Conservation (phyloP, 169 alveolate genomes). For the Plasmodium billcollinsi region DNA sequence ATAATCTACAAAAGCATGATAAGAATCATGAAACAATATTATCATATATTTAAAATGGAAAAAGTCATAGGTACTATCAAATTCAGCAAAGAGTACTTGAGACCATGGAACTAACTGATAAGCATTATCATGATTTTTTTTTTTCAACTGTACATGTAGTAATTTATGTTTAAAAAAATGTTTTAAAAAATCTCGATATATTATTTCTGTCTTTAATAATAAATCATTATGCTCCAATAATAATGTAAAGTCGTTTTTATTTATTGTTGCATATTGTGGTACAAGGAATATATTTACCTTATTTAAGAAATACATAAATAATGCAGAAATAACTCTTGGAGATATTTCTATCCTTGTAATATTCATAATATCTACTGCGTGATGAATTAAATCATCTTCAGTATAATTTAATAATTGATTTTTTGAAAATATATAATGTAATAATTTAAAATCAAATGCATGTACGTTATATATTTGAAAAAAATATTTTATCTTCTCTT, state of each 20-base stretch:
- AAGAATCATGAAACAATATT: conserved; percentile 13
- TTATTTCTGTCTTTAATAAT: conserved; percentile 2
- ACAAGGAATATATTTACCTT: conserved; percentile 25
- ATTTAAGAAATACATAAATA: conserved; percentile 17
- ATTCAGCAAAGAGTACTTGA: conserved; percentile 1
- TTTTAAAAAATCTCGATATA: conserved; percentile 26
- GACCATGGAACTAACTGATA: conserved; percentile 41
- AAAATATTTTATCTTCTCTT: conserved; percentile 25
- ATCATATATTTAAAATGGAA: conserved; percentile 39
- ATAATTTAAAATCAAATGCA: conserved; percentile 24
- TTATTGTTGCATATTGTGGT: conserved; percentile 35
- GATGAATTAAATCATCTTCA: conserved; percentile 40
- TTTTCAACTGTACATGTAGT: neutral
- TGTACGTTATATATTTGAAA: conserved; percentile 4
- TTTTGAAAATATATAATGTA: conserved; percentile 29
- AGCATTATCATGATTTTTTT: neutral
- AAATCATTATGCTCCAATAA: conserved; percentile 44
- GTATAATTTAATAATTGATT: conserved; percentile 24
- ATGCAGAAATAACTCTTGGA: conserved; percentile 32
- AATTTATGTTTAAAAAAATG: conserved; percentile 2
- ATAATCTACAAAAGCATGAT: neutral
- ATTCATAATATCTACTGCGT: conserved; percentile 24
- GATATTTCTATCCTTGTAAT: conserved; percentile 46
- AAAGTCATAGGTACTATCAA: conserved; percentile 43
- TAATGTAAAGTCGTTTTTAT: neutral